These are phyloP conservation scores for Leptographium radiaticola DNA, from an alignment of 2,329 filamentous ascomycete species.

Conservation along the genomic window DNA sequence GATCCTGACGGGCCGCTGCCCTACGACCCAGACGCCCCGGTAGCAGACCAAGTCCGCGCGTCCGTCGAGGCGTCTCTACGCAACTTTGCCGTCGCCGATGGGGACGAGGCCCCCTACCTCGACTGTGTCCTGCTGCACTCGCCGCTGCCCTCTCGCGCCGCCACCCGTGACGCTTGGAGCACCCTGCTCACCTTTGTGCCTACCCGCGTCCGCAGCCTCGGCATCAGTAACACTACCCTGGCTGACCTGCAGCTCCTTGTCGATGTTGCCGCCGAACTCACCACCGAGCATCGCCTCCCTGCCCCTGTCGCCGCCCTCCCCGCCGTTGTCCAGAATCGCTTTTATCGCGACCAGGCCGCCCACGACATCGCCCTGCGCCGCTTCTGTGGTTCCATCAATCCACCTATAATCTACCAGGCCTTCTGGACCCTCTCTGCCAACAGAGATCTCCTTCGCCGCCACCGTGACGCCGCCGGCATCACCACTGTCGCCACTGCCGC, in stretches of 20 bases:
- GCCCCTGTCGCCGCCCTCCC: constrained; percentile 18
- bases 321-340: constrained; percentile 63
- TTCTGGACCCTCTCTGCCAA: constrained; percentile 44
- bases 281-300: neutral
- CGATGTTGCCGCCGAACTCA: constrained; percentile 10
- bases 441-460: constrained; percentile 21
- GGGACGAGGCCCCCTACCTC: constrained; percentile 33
- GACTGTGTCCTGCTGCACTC: constrained; percentile 66
- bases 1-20: constrained; percentile 36
- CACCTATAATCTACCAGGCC: constrained; percentile 32
- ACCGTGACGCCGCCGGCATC: constrained; percentile 27
- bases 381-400: constrained; percentile 24
- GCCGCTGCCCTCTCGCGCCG: constrained; percentile 27
- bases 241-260: constrained; percentile 40
- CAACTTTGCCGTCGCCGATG: constrained; percentile 38
- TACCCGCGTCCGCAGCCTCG: constrained; percentile 48
- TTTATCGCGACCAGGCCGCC: constrained; percentile 31
- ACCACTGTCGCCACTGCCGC: constrained; percentile 29
- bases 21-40: constrained; percentile 43
- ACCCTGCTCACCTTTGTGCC: constrained; percentile 56
- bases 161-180: constrained; percentile 52
- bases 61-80: constrained; percentile 55
- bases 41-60: constrained; percentile 51
- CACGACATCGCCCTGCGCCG: constrained; percentile 49
- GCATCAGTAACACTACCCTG: constrained; percentile 63